Base-by-base conservation (phyloP, 1,284 basidiomycete species). In the Rhizopogon parksii region DNA sequence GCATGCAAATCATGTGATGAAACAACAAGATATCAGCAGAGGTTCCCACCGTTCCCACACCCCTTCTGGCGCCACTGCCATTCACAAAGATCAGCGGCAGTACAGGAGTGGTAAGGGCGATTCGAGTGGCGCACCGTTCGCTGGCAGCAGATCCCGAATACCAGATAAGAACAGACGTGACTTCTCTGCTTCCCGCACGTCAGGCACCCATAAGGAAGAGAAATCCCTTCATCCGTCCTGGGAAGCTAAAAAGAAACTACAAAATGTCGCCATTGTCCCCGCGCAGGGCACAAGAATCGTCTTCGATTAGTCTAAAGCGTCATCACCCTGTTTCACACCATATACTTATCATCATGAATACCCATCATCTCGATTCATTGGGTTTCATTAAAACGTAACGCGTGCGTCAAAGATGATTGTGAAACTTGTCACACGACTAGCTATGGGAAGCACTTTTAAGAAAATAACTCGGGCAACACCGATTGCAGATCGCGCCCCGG, bases 1-100 rank as follows among this genome's bases (percentile, higher is more conserved):
- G 56, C 83, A 85, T 54, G 95, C 95, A 11, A 95, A 95, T 66
- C 95, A 97, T 69, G 77, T 95, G 68, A 85, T 88, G 67, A 86
- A 82, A 60, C 75, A 79, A 61, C 68, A 64, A 36, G 71, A 70
- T 56, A 60, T 58, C 53, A 45, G 49, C 15, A 47, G 42, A 40
- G 39, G 53, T 27, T 47, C 53, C 37, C 56, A 59, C 42, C 57
- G 55, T 34, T 48, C 17, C 7, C 7, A 39, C 25, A 21, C 30
- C 27, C 32, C 35, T 32, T 36, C 42, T 5, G 37, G 40, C 12
- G 36, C 40, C 42, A 43, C 47, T 4, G 47, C 52, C 45, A 36
- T 47, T 40, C 45, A 46, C 24, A 9, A 40, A 47, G 56, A 62
- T 60, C 60, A 53, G 55, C 56, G 53, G 49, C 54, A 52, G 37